Evolutionary conservation across 2,329 filamentous ascomycete genomes (phyloP), one percentile per base, ranked within the genome.

Genomic region (Sordariomycetes sp.): DNA sequence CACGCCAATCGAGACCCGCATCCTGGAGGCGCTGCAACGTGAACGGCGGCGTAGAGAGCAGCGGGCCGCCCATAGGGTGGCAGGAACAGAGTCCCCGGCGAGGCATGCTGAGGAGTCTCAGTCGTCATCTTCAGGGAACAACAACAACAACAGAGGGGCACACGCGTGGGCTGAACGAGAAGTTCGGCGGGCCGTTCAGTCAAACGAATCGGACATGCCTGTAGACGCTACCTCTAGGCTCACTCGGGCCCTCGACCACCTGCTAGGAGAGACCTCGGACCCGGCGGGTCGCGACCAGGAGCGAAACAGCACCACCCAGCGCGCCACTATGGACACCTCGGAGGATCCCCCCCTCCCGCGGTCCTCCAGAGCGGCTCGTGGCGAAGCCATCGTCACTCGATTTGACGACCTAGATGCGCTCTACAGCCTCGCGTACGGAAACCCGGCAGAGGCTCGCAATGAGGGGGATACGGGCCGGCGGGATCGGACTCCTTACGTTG

Each of bases 11-110:
- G 82, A 86, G 62, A 79, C 78, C 2, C 68, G 78, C 52, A 79
- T 84, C 1, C 68, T 85, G 3, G 80, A 84, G 60, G 80, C 80
- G 2, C 73, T 83, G 32, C 77, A 81, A 60, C 74, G 74, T 34
- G 76, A 80, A 56, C 77, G 81, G 37, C 75, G 79, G 25, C 75
- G 78, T 20, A 72, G 77, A 50, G 79, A 81, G 58, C 68, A 72
- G 34, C 58, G 53, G 28, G 55, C 55, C 32, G 55, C 55, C 28
- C 54, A 57, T 14, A 28, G 54, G 20, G 54, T n/a, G 20, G 22
- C 46, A 24, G 46, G 53, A 22, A n/a, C 25, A 20, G 54, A 57
- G 18, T 32, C 54, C 16, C 40, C 24, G 12, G 2, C 40, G 8
- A 57, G 54, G 16, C 40, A 57, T 35, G 12, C 18, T 25, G 54